phyloP scores from a whole-genome alignment of 192 early-diverging fungal species.

The Coemansia sp. region DNA sequence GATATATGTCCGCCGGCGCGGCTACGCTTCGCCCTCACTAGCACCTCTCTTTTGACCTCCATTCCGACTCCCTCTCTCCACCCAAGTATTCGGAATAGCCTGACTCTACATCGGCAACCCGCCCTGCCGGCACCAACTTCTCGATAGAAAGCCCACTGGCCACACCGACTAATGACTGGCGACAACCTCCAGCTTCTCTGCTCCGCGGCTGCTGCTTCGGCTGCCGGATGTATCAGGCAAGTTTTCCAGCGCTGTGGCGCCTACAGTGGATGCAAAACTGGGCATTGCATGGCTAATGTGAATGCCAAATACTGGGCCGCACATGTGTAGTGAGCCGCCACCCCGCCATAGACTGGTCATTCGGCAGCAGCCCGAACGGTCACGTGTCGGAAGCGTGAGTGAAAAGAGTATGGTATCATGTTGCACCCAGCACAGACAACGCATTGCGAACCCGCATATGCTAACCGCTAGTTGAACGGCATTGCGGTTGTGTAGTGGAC shows the following conservation, averaged over 20 bases:
- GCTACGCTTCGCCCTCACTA: background rate
- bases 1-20: conserved; percentile 10
- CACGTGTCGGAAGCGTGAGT: conserved; percentile 83
- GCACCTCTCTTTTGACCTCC: background rate
- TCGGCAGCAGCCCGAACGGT: conserved; percentile 84
- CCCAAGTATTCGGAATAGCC: background rate
- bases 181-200: conserved; percentile 49
- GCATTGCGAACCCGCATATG: background rate
- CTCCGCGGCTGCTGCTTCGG: conserved; percentile 28
- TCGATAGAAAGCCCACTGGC: too few relatives aligned
- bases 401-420: conserved; percentile 94
- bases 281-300: too few relatives aligned
- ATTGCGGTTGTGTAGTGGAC: conserved; percentile 26
- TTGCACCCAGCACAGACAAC: conserved; percentile 1
- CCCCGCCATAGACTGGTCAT: conserved; percentile 57
- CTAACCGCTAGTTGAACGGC: background rate
- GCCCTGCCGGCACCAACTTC: background rate
- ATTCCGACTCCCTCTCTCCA: background rate
- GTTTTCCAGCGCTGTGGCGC: background rate
- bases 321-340: conserved; percentile 4
- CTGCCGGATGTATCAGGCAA: background rate
- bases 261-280: too few relatives aligned
- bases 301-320: too few relatives aligned
- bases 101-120: background rate
- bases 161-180: background rate